These are phyloP conservation scores for Apiospora arundinis DNA, from an alignment of 2,329 filamentous ascomycete genomes.

Conservation along the genomic window DNA sequence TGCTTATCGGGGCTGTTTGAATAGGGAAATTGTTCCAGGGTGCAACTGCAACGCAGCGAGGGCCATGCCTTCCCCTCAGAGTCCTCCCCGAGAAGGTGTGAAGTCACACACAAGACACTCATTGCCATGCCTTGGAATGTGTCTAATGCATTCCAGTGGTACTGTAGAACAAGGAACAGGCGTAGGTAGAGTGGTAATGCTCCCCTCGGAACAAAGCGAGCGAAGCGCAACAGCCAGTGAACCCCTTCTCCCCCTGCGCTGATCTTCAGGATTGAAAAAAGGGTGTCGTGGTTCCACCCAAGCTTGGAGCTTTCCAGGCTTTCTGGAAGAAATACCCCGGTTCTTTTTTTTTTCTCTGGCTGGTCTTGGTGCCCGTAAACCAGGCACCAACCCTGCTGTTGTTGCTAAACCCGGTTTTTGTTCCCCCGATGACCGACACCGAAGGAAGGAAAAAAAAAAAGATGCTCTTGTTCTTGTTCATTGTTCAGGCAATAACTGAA, in stretches of 20 bases:
- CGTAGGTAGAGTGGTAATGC: neutral
- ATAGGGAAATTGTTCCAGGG: neutral
- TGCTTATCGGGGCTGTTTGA: slow-evolving; percentile 5
- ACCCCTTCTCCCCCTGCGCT: neutral
- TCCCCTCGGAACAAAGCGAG: slow-evolving; percentile 1
- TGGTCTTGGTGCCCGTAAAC: neutral
- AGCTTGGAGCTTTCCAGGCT: slow-evolving; percentile 13
- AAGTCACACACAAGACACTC: neutral
- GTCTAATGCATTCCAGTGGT: slow-evolving; percentile 11
- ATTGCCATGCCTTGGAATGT: slow-evolving; percentile 11
- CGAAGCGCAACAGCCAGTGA: neutral
- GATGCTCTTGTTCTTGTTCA: no score
- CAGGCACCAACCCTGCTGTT: neutral
- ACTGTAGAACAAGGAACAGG: neutral
- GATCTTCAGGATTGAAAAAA: slow-evolving; percentile 13
- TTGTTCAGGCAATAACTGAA: neutral
- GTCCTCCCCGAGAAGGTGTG: neutral
- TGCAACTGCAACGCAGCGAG: slow-evolving; percentile 1
- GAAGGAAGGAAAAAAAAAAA: neutral
- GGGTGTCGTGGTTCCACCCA: slow-evolving; percentile 11
- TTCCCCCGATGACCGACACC: neutral
- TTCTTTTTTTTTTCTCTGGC: neutral
- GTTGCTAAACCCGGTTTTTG: slow-evolving; percentile 10
- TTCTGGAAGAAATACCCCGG: slow-evolving; percentile 6
- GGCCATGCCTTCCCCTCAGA: neutral